A percentile compares a stretch with the other conserved stretches of the same genome.
Conservation (phyloP, 805 yeast genomes). For the Lachancea dasiensis region DNA sequence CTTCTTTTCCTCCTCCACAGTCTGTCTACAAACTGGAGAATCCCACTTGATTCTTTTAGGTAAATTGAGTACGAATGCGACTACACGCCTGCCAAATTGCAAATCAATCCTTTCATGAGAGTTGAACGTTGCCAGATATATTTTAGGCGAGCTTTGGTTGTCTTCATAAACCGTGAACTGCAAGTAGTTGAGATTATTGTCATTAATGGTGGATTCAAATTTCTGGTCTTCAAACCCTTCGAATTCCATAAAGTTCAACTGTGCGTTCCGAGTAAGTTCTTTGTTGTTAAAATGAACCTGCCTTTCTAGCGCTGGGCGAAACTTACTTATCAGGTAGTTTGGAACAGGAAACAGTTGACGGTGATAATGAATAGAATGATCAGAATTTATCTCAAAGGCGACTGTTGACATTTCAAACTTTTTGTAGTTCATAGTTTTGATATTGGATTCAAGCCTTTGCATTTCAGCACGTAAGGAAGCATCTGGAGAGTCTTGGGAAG, state of each 20-base stretch:
- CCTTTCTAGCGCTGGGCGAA: slow-evolving; percentile 42
- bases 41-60: slow-evolving; percentile 73
- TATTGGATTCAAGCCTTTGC: slow-evolving; percentile 39
- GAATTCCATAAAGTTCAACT: slow-evolving; percentile 38
- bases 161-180: slow-evolving; percentile 34
- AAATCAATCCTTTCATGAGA: slow-evolving; percentile 49
- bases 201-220: slow-evolving; percentile 26
- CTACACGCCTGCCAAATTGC: slow-evolving; percentile 77
- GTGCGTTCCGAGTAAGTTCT: slow-evolving; percentile 38
- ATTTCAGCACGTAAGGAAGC: slow-evolving; percentile 42
- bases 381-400: slow-evolving; percentile 63
- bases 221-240: slow-evolving; percentile 21
- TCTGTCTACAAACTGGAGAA: slow-evolving; percentile 51
- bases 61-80: slow-evolving; percentile 55
- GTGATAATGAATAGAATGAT: slow-evolving; percentile 65
- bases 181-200: slow-evolving; percentile 29
- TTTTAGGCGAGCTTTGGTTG: slow-evolving; percentile 24
- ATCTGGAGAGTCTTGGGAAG: slow-evolving; percentile 22
- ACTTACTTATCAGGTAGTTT: slow-evolving; percentile 36
- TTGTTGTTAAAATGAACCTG: slow-evolving; percentile 43
- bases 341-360: slow-evolving; percentile 72
- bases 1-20: slow-evolving; percentile 50
- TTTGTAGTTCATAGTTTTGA: slow-evolving; percentile 44
- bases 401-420: slow-evolving; percentile 45
- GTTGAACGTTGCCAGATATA: slow-evolving; percentile 30